Percentiles rank a stretch among this genome's conserved stretches.
Evolutionary conservation across 352 stramenopile genomes (phyloP).

Genomic region (Blastocystis sp.): DNA sequence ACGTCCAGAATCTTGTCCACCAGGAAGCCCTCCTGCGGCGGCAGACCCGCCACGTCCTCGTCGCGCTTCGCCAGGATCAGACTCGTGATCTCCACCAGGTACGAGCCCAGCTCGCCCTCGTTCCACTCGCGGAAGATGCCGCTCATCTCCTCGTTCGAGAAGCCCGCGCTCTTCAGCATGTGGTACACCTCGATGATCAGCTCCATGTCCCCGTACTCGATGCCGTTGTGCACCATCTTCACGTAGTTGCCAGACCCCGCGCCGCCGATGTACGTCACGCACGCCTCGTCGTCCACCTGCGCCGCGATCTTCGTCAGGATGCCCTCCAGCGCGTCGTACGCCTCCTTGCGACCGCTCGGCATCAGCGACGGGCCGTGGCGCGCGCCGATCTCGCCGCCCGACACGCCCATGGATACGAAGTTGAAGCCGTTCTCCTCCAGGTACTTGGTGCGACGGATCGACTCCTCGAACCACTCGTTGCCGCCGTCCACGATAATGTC

Average conservation of each 20-base stretch:
- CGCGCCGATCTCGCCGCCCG: slow-evolving; percentile 93
- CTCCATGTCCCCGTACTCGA: slow-evolving; percentile 97
- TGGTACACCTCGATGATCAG: slow-evolving; percentile 97
- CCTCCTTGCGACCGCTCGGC: slow-evolving; percentile 89
- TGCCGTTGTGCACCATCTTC: slow-evolving; percentile 79
- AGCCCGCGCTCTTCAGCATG: slow-evolving; percentile 87
- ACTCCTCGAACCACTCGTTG: slow-evolving; percentile 99
- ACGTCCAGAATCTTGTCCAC: slow-evolving; percentile 96
- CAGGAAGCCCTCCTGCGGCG: slow-evolving; percentile 76
- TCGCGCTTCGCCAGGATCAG: slow-evolving; percentile 95
- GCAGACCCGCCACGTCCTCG: slow-evolving; percentile 78
- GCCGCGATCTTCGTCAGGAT: slow-evolving; percentile 95
- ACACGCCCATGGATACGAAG: slow-evolving; percentile 97
- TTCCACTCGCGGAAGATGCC: slow-evolving; percentile 95
- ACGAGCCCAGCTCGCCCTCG: slow-evolving; percentile 89
- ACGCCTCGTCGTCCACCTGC: slow-evolving; percentile 82
- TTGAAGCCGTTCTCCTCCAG: slow-evolving; percentile 89
- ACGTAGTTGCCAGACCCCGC: slow-evolving; percentile 97
- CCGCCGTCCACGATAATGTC: slow-evolving; percentile 84
- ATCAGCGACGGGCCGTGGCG: slow-evolving; percentile 96
- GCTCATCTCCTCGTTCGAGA: slow-evolving; percentile 85
- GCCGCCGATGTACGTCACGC: slow-evolving; percentile 91
- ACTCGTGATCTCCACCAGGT: slow-evolving; percentile 97
- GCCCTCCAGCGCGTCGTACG: slow-evolving; percentile 90
- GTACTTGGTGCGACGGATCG: slow-evolving; percentile 85